Conservation (phyloP, 2,329 filamentous ascomycete species). For the Paraconiothyrium brasiliense region DNA sequence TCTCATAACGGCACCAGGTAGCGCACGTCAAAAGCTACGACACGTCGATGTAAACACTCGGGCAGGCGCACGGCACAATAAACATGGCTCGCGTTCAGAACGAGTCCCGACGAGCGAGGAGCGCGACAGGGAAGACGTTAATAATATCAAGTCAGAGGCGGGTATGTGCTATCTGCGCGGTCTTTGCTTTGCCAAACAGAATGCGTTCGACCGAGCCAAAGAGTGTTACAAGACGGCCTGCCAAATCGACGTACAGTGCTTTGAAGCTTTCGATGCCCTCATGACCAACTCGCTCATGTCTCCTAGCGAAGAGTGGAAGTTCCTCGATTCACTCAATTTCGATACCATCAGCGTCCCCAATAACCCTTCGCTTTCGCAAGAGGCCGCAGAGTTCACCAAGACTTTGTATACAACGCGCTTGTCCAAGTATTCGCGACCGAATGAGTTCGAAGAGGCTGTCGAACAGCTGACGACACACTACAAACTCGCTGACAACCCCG, state of each 20-base stretch:
- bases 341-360: slow-evolving; percentile 76
- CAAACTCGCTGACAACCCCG: slow-evolving; percentile 83
- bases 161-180: slow-evolving; percentile 97
- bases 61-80: slow-evolving; percentile 58
- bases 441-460: slow-evolving; percentile 82
- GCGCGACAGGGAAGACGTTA: slow-evolving; percentile 73
- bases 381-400: slow-evolving; percentile 91
- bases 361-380: slow-evolving; percentile 75
- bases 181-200: slow-evolving; percentile 95
- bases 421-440: slow-evolving; percentile 92
- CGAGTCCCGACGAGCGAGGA: slow-evolving; percentile 68
- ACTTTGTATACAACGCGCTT: slow-evolving; percentile 96
- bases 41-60: slow-evolving; percentile 65
- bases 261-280: slow-evolving; percentile 96
- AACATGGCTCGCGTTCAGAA: slow-evolving; percentile 58
- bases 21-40: slow-evolving; percentile 75
- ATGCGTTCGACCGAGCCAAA: slow-evolving; percentile 95
- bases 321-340: slow-evolving; percentile 89
- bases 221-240: slow-evolving; percentile 99
- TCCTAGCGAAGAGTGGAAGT: slow-evolving; percentile 88
- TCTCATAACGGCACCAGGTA: slow-evolving; percentile 74
- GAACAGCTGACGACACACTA: slow-evolving; percentile 95
- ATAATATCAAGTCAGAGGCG: slow-evolving; percentile 86
- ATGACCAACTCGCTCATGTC: slow-evolving; percentile 95
- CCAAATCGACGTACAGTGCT: slow-evolving; percentile 96